Conservation (phyloP, 768 basidiomycete species). For the Boletus huronensis region DNA sequence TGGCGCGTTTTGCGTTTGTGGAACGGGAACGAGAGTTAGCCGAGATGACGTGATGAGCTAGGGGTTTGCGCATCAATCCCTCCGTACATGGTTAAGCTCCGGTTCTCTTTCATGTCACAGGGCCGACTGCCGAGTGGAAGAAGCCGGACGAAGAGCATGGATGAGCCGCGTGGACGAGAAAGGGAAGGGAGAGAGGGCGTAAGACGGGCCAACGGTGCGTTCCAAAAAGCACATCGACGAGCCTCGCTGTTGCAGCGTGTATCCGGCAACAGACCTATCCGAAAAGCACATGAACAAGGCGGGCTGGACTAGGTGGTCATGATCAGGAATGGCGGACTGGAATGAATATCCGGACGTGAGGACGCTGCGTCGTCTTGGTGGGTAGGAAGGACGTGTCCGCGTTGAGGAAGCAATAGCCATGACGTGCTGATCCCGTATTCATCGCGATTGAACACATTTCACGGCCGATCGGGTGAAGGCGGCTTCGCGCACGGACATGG, state of each 20-base stretch:
- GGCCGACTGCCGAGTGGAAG: slow-evolving; percentile 4
- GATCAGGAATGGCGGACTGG: not conserved
- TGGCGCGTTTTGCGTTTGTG: not conserved
- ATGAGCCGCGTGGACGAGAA: slow-evolving; percentile 1
- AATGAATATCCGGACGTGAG: not conserved
- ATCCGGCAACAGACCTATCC: not conserved
- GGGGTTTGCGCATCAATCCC: not conserved
- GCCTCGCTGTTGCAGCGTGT: slow-evolving; percentile 19
- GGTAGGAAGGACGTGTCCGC: not conserved
- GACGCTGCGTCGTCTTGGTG: not conserved
- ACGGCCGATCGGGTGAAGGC: not conserved
- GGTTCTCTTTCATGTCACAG: not conserved
- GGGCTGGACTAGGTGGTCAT: not conserved
- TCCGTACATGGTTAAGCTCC: slow-evolving; percentile 1
- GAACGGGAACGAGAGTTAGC: slow-evolving; percentile 8
- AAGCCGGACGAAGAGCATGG: not conserved
- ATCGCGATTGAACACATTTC: slow-evolving; percentile 11
- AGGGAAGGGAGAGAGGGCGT: not conserved
- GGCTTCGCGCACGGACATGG: slow-evolving; percentile 3
- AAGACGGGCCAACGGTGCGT: not conserved
- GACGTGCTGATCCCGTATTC: slow-evolving; percentile 11
- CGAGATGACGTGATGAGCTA: slow-evolving; percentile 8
- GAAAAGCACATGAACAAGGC: not conserved
- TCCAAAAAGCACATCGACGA: slow-evolving; percentile 5
- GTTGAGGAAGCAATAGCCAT: not conserved